Base-by-base conservation (phyloP, 345 rosid species). In the Cochlearia excelsa region DNA sequence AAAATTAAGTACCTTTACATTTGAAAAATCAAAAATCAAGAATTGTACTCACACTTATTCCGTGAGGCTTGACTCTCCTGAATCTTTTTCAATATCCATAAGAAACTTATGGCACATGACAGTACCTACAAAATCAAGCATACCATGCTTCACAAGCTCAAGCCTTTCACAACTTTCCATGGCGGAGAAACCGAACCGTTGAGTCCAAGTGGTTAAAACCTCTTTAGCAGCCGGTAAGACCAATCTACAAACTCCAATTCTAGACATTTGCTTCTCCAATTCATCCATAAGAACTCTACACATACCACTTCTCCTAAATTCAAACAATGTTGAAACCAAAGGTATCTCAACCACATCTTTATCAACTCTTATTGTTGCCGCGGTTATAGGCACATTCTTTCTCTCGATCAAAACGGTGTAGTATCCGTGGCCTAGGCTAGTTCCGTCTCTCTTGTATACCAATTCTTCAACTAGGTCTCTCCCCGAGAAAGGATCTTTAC, bases 391-490 rank as follows among this genome's bases (percentile, higher is more conserved):
- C 57, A 76, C 81, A 3, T 74, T 87, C 52, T 77, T 65, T 39
- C 45, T 82, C 74, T 85, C 86, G 43, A 91, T 34, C 42, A 82
- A 28, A 46, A 79, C 63, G 0, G 91, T 77, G 54, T 81, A 84
- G 72, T 84, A 87, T 16, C 97, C 94, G 3, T 57, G 69, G 1
- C 53, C 58, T 3, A 42, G 23, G 0, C 68, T 52, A 5, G 2
- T 27, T 23, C 29, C 10, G 11, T 63, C 69, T 45, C 33, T 57
- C 41, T 38, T 51, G 72, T 57, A 85, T 33, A 87, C 59, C 53
- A 85, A 59, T 38, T 87, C 89, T 65, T 79, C 76, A 44, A 84
- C 76, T 34, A 90, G 70, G 67, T 90, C 91, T 77, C 79, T 78
- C 46, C 75, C 73, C 0, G 88, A 72, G 30, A 51, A 54, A 44